A percentile compares a stretch with the other conserved stretches of the same genome.
Conservation (phyloP, 2,329 filamentous ascomycete species). For the Xylaria sp. region DNA sequence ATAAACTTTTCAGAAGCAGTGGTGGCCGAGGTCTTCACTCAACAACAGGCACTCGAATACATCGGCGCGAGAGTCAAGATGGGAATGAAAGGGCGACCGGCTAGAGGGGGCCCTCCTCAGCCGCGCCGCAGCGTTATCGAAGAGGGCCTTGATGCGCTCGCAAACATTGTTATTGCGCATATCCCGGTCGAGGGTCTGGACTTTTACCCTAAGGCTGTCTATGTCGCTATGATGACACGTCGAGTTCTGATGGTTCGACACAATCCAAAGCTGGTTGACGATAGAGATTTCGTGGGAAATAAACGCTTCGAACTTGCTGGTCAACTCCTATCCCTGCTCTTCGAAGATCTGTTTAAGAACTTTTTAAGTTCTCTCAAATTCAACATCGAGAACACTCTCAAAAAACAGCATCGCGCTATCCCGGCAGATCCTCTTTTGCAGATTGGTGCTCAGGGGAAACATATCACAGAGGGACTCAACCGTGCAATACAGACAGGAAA, state of each 20-base stretch:
- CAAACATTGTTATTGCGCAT: constrained; percentile 92
- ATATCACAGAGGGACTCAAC: constrained; percentile 92
- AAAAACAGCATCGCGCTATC: constrained; percentile 88
- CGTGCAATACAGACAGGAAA: constrained; percentile 96
- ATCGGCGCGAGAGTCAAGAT: constrained; percentile 88
- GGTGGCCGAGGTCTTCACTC: constrained; percentile 83
- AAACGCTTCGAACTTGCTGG: constrained; percentile 94
- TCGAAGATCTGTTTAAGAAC: constrained; percentile 97
- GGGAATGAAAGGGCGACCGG: constrained; percentile 66
- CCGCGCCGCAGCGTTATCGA: constrained; percentile 80
- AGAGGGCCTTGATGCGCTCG: constrained; percentile 90
- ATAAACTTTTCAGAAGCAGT: constrained; percentile 94
- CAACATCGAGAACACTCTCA: constrained; percentile 93
- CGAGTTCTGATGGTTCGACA: constrained; percentile 93
- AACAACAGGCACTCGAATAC: constrained; percentile 94
- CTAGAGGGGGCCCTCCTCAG: constrained; percentile 56
- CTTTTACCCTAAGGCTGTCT: constrained; percentile 95
- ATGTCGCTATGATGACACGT: constrained; percentile 97
- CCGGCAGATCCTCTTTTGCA: constrained; percentile 87
- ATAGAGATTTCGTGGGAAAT: constrained; percentile 97
- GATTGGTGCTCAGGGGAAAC: constrained; percentile 81
- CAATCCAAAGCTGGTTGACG: constrained; percentile 87
- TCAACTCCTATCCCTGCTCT: constrained; percentile 89
- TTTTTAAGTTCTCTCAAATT: constrained; percentile 89
- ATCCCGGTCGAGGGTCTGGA: constrained; percentile 90